Evolutionary conservation across 495 filamentous ascomycete genomes (phyloP).

Genomic region (Trichoderma erinaceum): DNA sequence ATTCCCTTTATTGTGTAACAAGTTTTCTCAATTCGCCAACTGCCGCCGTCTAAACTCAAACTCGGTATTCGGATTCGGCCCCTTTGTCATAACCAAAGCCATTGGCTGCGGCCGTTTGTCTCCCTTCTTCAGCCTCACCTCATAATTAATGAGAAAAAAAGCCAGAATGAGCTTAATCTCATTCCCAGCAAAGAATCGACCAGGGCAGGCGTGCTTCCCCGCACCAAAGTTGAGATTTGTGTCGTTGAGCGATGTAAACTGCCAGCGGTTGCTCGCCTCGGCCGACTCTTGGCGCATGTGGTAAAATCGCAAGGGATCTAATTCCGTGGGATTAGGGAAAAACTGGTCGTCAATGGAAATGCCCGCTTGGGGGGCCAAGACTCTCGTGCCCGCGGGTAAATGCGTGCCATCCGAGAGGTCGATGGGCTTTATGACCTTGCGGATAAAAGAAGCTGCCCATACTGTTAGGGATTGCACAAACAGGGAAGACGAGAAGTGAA

Average conservation of each 20-base stretch:
- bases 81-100: constrained; percentile 31
- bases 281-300: constrained; percentile 35
- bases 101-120: constrained; percentile 31
- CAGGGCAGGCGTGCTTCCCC: constrained; percentile 49
- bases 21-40: background rate
- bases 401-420: constrained; percentile 40
- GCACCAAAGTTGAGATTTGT: constrained; percentile 45
- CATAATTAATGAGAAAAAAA: constrained; percentile 40
- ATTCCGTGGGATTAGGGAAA: constrained; percentile 36
- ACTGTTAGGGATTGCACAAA: background rate
- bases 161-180: constrained; percentile 45
- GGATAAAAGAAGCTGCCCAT: constrained; percentile 33
- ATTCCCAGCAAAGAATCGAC: constrained; percentile 48
- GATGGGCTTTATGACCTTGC: constrained; percentile 34
- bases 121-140: constrained; percentile 39
- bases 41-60: constrained; percentile 30
- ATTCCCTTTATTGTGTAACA: too few species aligned
- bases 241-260: constrained; percentile 40
- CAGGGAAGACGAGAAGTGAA: background rate
- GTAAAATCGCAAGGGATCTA: constrained; percentile 50
- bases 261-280: constrained; percentile 27
- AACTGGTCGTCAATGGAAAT: constrained; percentile 29
- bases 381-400: constrained; percentile 34
- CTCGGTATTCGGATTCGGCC: constrained; percentile 27
- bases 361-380: constrained; percentile 31